phyloP scores from a whole-genome alignment of 129 eudicot species.

The Arctium minus region DNA sequence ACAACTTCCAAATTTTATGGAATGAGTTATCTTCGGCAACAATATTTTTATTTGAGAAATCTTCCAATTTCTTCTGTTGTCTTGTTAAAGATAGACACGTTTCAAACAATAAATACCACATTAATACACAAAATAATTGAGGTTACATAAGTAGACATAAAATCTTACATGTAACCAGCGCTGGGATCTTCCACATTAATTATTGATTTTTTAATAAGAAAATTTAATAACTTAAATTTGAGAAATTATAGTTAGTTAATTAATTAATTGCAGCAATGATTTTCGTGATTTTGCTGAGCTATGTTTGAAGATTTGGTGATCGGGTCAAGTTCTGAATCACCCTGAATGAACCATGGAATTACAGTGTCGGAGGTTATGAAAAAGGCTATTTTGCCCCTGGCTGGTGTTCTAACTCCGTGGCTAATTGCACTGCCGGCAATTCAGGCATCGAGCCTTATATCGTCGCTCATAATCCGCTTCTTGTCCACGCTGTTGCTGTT shows the following conservation, averaged over 20 bases:
- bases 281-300: constrained; percentile 61
- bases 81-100: too few species aligned
- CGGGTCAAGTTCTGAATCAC: constrained; percentile 70
- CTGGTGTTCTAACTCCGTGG: constrained; percentile 44
- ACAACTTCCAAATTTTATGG: too few species aligned
- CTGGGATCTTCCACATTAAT: too few species aligned
- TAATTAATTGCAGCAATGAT: constrained; percentile 39
- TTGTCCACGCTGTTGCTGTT: constrained; percentile 60
- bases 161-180: too few species aligned
- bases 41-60: too few species aligned
- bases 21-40: too few species aligned
- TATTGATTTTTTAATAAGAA: background rate
- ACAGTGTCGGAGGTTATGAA: constrained; percentile 35
- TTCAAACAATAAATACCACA: too few species aligned
- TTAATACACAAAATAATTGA: too few species aligned
- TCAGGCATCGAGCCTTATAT: constrained; percentile 68
- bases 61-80: too few species aligned
- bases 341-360: constrained; percentile 59
- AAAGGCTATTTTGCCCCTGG: constrained; percentile 56
- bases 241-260: background rate
- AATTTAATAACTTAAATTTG: background rate
- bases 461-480: constrained; percentile 54
- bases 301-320: constrained; percentile 60
- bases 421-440: constrained; percentile 46
- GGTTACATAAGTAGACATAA: too few species aligned